Conservation (phyloP, 202 grass and related monocot species). For the Setaria italica region DNA sequence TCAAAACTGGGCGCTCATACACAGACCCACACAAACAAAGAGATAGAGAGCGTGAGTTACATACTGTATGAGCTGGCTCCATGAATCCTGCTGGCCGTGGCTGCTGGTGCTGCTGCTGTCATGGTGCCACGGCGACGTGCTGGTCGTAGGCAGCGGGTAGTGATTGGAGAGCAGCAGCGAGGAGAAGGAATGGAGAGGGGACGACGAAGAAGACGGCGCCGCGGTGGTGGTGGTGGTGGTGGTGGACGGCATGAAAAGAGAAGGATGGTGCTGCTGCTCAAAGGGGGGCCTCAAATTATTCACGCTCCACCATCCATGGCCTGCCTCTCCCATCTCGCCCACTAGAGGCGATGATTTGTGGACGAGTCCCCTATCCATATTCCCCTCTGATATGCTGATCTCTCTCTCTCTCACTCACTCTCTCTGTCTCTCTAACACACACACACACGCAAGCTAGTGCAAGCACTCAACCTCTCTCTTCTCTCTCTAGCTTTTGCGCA, state of each 20-base stretch:
- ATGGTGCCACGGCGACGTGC: conserved; percentile 34
- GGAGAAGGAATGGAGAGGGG: conserved; percentile 58
- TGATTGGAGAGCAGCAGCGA: conserved; percentile 63
- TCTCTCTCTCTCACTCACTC: background rate
- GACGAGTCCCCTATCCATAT: conserved; percentile 69
- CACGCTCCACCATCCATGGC: conserved; percentile 81
- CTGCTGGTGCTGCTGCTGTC: conserved; percentile 25
- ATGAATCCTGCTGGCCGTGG: conserved; percentile 64
- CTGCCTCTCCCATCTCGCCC: conserved; percentile 74
- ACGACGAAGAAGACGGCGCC: conserved; percentile 30
- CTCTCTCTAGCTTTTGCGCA: conserved; percentile 35
- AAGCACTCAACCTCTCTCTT: conserved; percentile 19
- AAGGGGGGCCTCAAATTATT: conserved; percentile 76
- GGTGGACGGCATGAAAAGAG: conserved; percentile 55
- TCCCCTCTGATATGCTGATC: conserved; percentile 42
- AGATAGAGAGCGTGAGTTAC: background rate
- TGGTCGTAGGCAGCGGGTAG: conserved; percentile 49
- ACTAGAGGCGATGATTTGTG: conserved; percentile 65
- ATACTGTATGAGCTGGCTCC: conserved; percentile 81
- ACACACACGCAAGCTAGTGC: conserved; percentile 20
- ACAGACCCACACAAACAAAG: background rate
- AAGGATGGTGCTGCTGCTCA: conserved; percentile 55
- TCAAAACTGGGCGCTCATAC: background rate
- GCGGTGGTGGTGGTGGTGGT: conserved; percentile 27
- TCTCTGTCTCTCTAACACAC: background rate